Percentiles rank a stretch among this genome's conserved stretches.
These are phyloP conservation scores for Striga hermonthica DNA, from an alignment of 305 asterid species.

Conservation along the genomic window DNA sequence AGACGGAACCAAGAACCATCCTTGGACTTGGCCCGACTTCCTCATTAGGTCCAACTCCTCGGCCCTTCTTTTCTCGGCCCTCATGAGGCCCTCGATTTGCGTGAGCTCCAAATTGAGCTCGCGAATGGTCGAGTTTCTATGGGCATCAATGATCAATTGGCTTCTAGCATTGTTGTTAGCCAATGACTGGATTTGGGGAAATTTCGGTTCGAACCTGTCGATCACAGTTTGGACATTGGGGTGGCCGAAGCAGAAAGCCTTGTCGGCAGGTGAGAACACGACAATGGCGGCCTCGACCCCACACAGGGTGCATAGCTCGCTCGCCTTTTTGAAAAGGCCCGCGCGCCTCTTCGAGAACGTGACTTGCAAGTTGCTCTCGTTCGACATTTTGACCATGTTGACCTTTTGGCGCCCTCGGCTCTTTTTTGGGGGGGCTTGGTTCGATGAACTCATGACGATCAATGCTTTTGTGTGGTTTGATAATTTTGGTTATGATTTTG, in stretches of 20 bases:
- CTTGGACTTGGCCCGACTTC: conserved; percentile 26
- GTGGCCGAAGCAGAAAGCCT: conserved; percentile 44
- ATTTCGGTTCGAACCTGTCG: conserved; percentile 12
- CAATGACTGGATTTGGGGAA: background rate
- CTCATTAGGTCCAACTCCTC: conserved; percentile 31
- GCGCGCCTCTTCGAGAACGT: conserved; percentile 46
- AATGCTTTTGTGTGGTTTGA: background rate
- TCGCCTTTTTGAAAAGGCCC: conserved; percentile 47
- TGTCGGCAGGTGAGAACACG: conserved; percentile 43
- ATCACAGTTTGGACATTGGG: conserved; percentile 32
- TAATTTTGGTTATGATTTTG: background rate
- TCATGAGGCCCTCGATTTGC: conserved; percentile 31
- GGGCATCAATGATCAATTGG: conserved; percentile 37
- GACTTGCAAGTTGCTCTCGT: conserved; percentile 40
- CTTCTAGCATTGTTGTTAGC: background rate
- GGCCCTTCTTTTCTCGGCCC: conserved; percentile 27
- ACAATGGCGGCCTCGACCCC: conserved; percentile 41
- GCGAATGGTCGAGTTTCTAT: conserved; percentile 39
- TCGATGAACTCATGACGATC: conserved; percentile 33
- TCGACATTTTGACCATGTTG: conserved; percentile 40
- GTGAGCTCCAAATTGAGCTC: conserved; percentile 40
- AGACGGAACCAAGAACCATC: conserved; percentile 28
- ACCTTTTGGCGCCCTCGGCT: conserved; percentile 43
- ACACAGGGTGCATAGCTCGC: conserved; percentile 45
- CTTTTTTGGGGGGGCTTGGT: conserved; percentile 24